These are phyloP conservation scores for Aegle marmelos DNA, from an alignment of 345 rosid genomes.

Conservation along the genomic window DNA sequence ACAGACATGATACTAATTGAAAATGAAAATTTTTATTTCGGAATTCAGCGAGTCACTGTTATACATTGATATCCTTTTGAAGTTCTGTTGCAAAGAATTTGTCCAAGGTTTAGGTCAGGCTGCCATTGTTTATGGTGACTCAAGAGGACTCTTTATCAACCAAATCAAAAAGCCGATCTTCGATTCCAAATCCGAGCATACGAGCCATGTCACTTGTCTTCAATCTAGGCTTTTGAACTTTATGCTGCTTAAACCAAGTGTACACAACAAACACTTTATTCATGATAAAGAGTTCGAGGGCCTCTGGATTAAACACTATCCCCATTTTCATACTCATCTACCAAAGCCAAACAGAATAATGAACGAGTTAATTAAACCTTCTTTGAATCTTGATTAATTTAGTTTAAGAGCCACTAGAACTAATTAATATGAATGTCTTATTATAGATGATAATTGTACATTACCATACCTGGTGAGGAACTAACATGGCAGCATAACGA, in stretches of 20 bases:
- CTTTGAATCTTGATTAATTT: background rate
- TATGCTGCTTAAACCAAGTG: conserved; percentile 61
- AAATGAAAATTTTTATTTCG: background rate
- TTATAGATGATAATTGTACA: too few relatives aligned
- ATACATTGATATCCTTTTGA: background rate
- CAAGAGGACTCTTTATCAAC: conserved; percentile 30
- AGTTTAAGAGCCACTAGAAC: background rate
- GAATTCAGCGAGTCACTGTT: background rate
- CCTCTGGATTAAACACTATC: conserved; percentile 87
- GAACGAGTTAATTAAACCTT: background rate
- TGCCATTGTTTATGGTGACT: conserved; percentile 1
- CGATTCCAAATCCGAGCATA: conserved; percentile 85
- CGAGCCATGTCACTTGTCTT: conserved; percentile 86
- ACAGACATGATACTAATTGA: background rate
- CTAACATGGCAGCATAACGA: conserved; percentile 78
- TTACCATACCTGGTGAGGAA: conserved; percentile 70
- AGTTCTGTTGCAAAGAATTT: background rate
- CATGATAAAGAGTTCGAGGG: conserved; percentile 75
- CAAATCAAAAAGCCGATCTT: conserved; percentile 67
- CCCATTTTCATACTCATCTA: conserved; percentile 92
- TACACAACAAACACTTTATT: conserved; percentile 67
- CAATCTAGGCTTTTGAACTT: conserved; percentile 58
- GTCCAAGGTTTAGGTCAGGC: background rate
- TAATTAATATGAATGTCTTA: background rate
- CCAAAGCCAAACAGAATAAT: conserved; percentile 1